A percentile compares a stretch with the other conserved stretches of the same genome.
Conservation (phyloP, 2,329 filamentous ascomycete species). For the Talaromyces verruculosus region DNA sequence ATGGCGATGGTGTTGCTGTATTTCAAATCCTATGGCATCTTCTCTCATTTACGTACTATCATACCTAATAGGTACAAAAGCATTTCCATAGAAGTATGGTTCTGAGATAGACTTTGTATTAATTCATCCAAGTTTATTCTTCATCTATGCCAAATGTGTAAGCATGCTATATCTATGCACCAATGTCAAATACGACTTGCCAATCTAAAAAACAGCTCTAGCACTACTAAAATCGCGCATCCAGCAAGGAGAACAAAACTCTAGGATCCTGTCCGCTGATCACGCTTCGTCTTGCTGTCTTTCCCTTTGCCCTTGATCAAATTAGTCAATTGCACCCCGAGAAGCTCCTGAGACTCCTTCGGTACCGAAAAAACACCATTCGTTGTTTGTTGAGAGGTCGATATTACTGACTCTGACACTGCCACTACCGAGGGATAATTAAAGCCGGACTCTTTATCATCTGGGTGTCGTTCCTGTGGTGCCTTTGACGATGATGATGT, state of each 20-base stretch:
- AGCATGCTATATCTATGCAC: constrained; percentile 5
- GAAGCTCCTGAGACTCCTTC: constrained; percentile 10
- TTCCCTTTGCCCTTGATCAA: constrained; percentile 15
- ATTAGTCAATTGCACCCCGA: constrained; percentile 18
- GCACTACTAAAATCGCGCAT: too few relatives aligned
- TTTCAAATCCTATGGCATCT: background rate
- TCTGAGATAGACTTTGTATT: too few relatives aligned
- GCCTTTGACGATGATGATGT: background rate
- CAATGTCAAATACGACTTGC: background rate
- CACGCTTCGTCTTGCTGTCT: background rate
- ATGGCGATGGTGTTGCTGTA: background rate
- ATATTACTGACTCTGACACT: constrained; percentile 7
- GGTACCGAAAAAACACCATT: constrained; percentile 20
- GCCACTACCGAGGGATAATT: constrained; percentile 2
- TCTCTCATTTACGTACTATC: background rate
- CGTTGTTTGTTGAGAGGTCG: constrained; percentile 18
- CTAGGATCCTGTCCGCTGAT: background rate
- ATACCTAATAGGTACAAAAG: background rate
- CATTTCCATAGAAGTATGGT: background rate
- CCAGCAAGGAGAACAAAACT: background rate
- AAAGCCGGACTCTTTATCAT: background rate
- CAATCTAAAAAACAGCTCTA: background rate
- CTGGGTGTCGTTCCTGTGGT: background rate
- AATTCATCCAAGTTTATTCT: background rate
- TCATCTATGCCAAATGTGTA: background rate